Base-by-base conservation (phyloP, 768 basidiomycete species). In the Ephemerocybe angulata region DNA sequence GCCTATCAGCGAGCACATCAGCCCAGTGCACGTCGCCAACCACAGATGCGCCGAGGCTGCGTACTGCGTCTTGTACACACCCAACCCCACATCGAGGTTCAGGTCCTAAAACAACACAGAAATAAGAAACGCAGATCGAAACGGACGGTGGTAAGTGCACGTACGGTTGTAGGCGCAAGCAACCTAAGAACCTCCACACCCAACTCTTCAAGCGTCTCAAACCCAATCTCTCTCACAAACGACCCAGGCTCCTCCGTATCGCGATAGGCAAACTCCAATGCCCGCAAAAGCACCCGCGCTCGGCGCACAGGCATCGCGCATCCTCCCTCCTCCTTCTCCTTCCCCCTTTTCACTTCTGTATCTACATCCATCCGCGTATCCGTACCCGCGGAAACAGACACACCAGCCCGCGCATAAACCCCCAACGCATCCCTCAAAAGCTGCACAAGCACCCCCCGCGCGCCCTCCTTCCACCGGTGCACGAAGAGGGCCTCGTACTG, bases 31-130 rank as follows among this genome's bases (percentile, higher is more conserved):
- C n/a, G n/a, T 70, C 0, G 86, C 83, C 41, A 83, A 70, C 84
- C 86, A 88, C 24, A 94, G 73, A 61, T 88, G 82, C 0, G 78
- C 72, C 1, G 76, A 68, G 1, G 81, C 76, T 27, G 71, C 76
- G 60, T 86, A 83, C 62, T 88, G 83, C 6, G 60, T 52, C 25
- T 64, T 61, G 49, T 72, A 77, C 12, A 56, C 56, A 3, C 65
- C 63, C 19, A 80, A 63, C 0, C 55, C 62, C 1, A 43, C 47
- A 56, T 81, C 80, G 31, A 68, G 62, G 0, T 67, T 72, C 6
- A 75, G 57, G 28, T 62, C 52, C 78, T 79, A 50, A 17, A 50
- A 21, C 47, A 30, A 7, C 11, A 29, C 27, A 42, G 28, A 48
- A n/a, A 12, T 13, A 17, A 41, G 8, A 3, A 35, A 8, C 28